Base-by-base conservation (phyloP, 768 basidiomycete genomes). In the Lactarius akahatsu region DNA sequence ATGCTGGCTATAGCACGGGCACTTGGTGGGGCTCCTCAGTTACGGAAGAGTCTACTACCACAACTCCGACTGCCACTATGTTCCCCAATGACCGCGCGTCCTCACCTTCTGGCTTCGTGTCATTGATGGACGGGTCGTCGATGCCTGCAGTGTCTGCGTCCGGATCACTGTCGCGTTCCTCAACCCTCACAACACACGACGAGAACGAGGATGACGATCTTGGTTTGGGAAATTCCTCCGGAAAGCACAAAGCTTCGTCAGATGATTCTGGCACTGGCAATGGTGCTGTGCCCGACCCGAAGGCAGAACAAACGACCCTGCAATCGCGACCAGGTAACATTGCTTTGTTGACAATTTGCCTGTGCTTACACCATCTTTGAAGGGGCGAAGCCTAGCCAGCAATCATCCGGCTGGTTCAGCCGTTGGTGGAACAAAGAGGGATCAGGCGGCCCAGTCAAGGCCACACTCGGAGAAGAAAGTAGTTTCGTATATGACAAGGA, bases 401-500 rank as follows among this genome's bases (percentile, higher is more conserved):
- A 69, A 34, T 69, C 78, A 28, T 80, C 86, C 15, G 87, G 87
- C 3, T 98, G 96, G 96, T 76, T 98, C 30, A 86, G 88, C 64
- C 83, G 90, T 41, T 86, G 88, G 79, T 96, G 91, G 87, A 90
- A 83, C 72, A 86, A 87, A 59, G 87, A 89, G 18, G 71, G 81
- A 4, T 70, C 80, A 7, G 80, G 86, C 10, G 92, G 83, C 10
- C 95, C 96, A 2, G 79, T 96, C 64, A 91, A 88, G 74, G 97
- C 96, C 23, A 98, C 90, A 71, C 84, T 99, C 30, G 97, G 97
- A 9, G 94, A 98, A 71, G 87, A 95, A 74, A 94, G 80, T 32
- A 80, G 87, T 32, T 96, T 98, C 79, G 90, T 93, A 73, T 99
- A 92, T 74, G 97, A 99, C 74, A 88, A 91, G 72, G 94, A 97